Evolutionary conservation across 2,329 filamentous ascomycete species (phyloP).

Genomic region (Aspergillus ochraceoroseus): DNA sequence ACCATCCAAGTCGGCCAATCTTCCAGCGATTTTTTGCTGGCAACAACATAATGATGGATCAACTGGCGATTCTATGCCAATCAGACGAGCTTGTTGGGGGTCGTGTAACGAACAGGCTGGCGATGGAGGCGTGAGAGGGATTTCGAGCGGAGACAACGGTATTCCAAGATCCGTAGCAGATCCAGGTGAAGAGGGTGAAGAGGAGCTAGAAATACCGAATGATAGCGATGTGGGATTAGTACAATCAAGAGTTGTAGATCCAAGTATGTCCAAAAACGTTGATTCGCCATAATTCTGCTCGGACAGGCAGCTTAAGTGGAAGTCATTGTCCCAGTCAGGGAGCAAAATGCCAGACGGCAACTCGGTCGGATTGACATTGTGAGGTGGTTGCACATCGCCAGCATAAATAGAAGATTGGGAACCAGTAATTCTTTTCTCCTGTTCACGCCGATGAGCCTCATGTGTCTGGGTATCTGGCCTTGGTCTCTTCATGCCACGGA

Average conservation of each 20-base stretch:
- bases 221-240: background rate
- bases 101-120: background rate
- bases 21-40: conserved; percentile 1
- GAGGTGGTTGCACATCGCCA: background rate
- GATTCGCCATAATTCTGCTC: too few relatives aligned
- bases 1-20: background rate
- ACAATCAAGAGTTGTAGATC: too few relatives aligned
- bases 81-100: too few relatives aligned
- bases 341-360: background rate
- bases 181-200: background rate
- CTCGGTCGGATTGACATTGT: background rate
- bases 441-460: background rate
- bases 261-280: too few relatives aligned
- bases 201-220: background rate
- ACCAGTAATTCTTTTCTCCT: background rate
- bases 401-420: background rate
- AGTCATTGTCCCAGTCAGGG: too few relatives aligned
- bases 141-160: background rate
- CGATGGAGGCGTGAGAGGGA: conserved; percentile 4
- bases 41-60: conserved; percentile 3
- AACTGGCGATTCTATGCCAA: background rate
- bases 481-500: conserved; percentile 10
- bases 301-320: too few relatives aligned
- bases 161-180: background rate
- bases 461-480: background rate